phyloP scores from a whole-genome alignment of 148 eudicot genomes.

The Rhododendron ferrugineum region DNA sequence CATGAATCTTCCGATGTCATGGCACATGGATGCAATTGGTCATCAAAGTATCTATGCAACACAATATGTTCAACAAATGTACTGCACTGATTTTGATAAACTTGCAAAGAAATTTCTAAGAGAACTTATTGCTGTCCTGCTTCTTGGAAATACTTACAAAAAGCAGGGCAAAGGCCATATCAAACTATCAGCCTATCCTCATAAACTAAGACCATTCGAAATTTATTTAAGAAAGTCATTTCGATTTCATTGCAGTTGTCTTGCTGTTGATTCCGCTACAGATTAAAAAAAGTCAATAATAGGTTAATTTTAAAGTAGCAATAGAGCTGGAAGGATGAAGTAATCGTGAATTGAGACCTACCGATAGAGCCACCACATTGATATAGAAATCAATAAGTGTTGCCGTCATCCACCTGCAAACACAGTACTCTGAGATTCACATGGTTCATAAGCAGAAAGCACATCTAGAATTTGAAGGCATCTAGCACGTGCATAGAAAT shows the following conservation, averaged over 20 bases:
- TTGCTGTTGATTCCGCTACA: not conserved
- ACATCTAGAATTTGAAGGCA: not conserved
- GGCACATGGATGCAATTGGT: not conserved
- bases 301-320: not conserved
- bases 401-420: conserved; percentile 79
- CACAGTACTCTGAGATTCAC: not conserved
- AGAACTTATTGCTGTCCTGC: not conserved
- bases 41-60: not conserved
- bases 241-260: not conserved
- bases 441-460: not conserved
- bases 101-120: not conserved
- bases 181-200: not conserved
- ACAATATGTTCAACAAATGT: not conserved
- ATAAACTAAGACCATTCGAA: not conserved
- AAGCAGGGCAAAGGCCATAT: not conserved
- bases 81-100: not conserved
- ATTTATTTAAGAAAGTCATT: not conserved
- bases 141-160: not conserved
- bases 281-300: not conserved
- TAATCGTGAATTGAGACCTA: conserved; percentile 22
- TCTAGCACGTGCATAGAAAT: not conserved
- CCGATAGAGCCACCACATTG: conserved; percentile 66
- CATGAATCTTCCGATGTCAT: not conserved
- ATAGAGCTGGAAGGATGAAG: not conserved
- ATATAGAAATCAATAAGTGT: conserved; percentile 87